Base-by-base conservation (phyloP, 2,329 filamentous ascomycete species). In the Penicillium sp. region DNA sequence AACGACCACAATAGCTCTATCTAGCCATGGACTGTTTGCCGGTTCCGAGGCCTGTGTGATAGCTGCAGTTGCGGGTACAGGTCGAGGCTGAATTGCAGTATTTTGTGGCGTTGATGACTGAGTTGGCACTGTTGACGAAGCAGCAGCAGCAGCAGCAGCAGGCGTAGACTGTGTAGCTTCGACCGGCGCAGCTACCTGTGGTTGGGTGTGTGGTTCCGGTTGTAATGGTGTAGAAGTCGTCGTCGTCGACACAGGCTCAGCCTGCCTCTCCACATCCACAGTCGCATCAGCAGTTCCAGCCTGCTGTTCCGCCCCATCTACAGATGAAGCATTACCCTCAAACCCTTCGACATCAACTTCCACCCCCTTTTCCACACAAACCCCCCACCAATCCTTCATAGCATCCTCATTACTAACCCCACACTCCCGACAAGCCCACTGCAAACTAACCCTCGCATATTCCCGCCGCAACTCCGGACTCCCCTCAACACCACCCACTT, bases 401-500 rank as follows among this genome's bases (percentile, higher is more conserved):
- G 51, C 69, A 70, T 74, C 60, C 65, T 76, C 68, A 44, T 81
- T 82, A 74, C 82, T 86, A 18, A 75, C 71, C 50, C 75, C 86
- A 70, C 93, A 97, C 0, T 78, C 81, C 0, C 79, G 69, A 73
- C 94, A 97, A 51, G 76, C 82, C 82, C 86, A 97, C 0, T 64
- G 69, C 1, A 74, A 73, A 57, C 86, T 91, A 66, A 88, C 84
- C 45, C 70, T 77, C 4, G 94, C 94, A 65, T 94, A 82, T 44
- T 83, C 78, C 65, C 81, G 81, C 52, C 93, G 80, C 49, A 89
- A 85, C 5, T 80, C 81, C 18, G 88, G 86, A 25, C 79, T 84
- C 3, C 88, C 88, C 62, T 97, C 92, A 66, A 97, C 80, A 0
- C 94, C 94, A 12, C 94, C 94, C 1, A 99, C 79, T 77, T 97